Percentiles rank a stretch among this genome's conserved stretches.
phyloP scores from a whole-genome alignment of 2,329 filamentous ascomycete species.

The Cercospora nicotianae region DNA sequence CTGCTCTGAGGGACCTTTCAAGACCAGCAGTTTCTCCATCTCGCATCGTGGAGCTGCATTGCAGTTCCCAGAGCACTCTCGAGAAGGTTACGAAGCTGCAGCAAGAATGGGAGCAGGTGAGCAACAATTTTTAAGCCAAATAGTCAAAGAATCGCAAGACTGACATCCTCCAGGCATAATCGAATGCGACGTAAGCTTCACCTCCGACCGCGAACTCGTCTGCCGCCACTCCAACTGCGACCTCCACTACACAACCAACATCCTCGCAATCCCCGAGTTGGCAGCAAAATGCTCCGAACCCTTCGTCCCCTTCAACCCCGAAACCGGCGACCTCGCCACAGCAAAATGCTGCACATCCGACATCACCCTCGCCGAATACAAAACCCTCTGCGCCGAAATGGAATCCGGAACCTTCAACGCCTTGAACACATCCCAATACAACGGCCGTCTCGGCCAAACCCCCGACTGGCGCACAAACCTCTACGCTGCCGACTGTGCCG shows the following conservation, averaged over 20 bases:
- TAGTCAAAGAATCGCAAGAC: not conserved
- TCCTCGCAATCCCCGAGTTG: conserved; percentile 61
- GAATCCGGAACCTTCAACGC: conserved; percentile 62
- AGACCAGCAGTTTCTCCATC: conserved; percentile 58
- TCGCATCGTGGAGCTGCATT: conserved; percentile 63
- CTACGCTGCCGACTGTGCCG: conserved; percentile 62
- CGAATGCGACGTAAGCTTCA: conserved; percentile 69
- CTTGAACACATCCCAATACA: conserved; percentile 56
- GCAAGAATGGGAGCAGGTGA: conserved; percentile 65
- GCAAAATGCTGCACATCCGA: conserved; percentile 72
- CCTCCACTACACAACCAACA: conserved; percentile 68
- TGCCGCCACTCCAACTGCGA: conserved; percentile 69
- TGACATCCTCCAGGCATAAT: conserved; percentile 45
- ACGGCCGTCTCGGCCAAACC: conserved; percentile 47
- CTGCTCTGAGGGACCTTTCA: conserved; percentile 58
- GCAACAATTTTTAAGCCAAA: not conserved
- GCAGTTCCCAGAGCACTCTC: conserved; percentile 64
- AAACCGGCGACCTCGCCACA: conserved; percentile 50
- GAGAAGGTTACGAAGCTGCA: conserved; percentile 60
- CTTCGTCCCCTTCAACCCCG: conserved; percentile 52
- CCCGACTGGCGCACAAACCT: conserved; percentile 65
- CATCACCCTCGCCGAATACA: conserved; percentile 67
- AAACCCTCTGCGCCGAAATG: conserved; percentile 69
- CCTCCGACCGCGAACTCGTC: conserved; percentile 64
- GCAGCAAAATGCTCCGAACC: conserved; percentile 64